phyloP scores from a whole-genome alignment of 192 early-diverging fungal species.

The Coemansia guatemalensis region DNA sequence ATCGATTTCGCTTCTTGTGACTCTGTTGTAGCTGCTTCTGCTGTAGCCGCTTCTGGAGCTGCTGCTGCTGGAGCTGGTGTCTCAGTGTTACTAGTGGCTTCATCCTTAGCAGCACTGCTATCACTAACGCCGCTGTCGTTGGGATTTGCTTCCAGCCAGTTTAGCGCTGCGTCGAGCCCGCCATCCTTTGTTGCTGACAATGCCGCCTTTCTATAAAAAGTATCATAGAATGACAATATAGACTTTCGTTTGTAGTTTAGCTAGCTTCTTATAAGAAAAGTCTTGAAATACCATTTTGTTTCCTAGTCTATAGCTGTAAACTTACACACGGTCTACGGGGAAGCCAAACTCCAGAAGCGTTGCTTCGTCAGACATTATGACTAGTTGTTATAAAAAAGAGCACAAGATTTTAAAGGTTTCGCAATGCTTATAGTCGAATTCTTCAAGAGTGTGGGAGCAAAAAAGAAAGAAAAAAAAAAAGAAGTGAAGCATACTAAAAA shows the following conservation, averaged over 20 bases:
- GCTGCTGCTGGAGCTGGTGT: constrained; percentile 1
- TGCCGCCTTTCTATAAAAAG: constrained; percentile 33
- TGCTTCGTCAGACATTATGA: constrained; percentile 30
- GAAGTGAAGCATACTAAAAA: not conserved
- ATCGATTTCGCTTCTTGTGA: constrained; percentile 40
- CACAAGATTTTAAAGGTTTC: not conserved
- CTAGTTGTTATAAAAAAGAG: not conserved
- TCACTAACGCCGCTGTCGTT: constrained; percentile 31
- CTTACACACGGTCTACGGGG: constrained; percentile 38
- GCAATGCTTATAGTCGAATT: too few species aligned
- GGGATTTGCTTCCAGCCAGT: constrained; percentile 49
- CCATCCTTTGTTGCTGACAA: constrained; percentile 40
- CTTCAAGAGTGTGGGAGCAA: too few species aligned
- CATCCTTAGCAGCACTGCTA: constrained; percentile 4
- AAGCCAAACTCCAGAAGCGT: constrained; percentile 53
- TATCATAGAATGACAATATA: not conserved
- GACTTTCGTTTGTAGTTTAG: too few species aligned
- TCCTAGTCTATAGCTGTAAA: not conserved
- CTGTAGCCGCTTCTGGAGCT: not conserved
- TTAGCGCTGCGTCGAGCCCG: constrained; percentile 46
- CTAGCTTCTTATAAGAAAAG: too few species aligned
- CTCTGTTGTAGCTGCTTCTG: not conserved
- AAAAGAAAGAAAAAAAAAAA: not conserved
- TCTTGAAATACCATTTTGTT: too few species aligned
- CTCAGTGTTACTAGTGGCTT: not conserved